These are phyloP conservation scores for Auricularia sp. DNA, from an alignment of 768 basidiomycete species.

Conservation along the genomic window DNA sequence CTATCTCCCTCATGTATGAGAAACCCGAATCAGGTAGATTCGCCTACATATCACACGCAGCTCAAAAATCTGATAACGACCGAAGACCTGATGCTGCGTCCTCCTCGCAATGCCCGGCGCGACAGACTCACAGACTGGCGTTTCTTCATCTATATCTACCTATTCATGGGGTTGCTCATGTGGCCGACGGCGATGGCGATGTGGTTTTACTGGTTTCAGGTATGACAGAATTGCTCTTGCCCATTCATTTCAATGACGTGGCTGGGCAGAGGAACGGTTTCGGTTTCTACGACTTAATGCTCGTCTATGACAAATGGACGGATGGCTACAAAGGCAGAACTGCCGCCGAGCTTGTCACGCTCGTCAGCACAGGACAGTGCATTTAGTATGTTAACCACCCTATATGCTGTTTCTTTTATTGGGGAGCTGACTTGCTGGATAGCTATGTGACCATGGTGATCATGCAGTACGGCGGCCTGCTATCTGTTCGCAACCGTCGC, in stretches of 20 bases:
- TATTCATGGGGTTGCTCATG: slow-evolving; percentile 36
- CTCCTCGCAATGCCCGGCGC: slow-evolving; percentile 44
- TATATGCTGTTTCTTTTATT: background rate
- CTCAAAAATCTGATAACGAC: background rate
- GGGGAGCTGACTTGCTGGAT: background rate
- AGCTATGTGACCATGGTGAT: slow-evolving; percentile 41
- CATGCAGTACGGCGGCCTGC: slow-evolving; percentile 33
- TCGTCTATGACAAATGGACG: slow-evolving; percentile 31
- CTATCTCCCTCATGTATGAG: slow-evolving; percentile 41
- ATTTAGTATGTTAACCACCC: slow-evolving; percentile 26
- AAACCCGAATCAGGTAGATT: slow-evolving; percentile 36
- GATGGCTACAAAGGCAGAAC: slow-evolving; percentile 27
- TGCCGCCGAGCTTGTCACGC: slow-evolving; percentile 18
- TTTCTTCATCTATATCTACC: slow-evolving; percentile 5
- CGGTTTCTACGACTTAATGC: slow-evolving; percentile 26
- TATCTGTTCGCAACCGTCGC: slow-evolving; percentile 34
- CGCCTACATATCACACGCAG: background rate
- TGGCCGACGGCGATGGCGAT: slow-evolving; percentile 37
- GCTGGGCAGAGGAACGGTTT: slow-evolving; percentile 14
- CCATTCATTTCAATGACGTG: background rate
- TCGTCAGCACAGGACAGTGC: slow-evolving; percentile 35
- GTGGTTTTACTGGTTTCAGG: slow-evolving; percentile 26
- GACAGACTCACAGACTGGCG: slow-evolving; percentile 46
- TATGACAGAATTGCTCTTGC: slow-evolving; percentile 5
- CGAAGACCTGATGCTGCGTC: slow-evolving; percentile 38